Conservation (phyloP, 2,329 filamentous ascomycete species). For the Trichoderma atrobrunneum region DNA sequence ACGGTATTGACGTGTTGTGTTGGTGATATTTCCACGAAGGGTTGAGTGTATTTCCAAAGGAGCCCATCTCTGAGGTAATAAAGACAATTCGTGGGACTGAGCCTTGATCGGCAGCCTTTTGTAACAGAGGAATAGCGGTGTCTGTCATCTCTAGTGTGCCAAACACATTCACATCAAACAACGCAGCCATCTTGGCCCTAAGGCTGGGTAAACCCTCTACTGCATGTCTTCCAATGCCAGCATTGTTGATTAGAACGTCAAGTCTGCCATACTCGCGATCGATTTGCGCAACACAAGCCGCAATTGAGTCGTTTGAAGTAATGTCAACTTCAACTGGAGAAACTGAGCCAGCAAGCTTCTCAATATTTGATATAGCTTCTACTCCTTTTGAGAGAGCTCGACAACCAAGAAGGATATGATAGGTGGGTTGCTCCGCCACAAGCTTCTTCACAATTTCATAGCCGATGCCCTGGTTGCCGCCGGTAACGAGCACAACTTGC, state of each 20-base stretch:
- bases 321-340: constrained; percentile 6
- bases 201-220: not conserved
- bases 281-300: constrained; percentile 1
- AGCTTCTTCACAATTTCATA: constrained; percentile 11
- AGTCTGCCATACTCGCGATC: constrained; percentile 2
- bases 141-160: constrained; percentile 2
- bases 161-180: constrained; percentile 13
- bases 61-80: constrained; percentile 11
- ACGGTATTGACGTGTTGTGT: not conserved
- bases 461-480: constrained; percentile 10
- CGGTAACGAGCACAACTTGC: constrained; percentile 3
- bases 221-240: constrained; percentile 10
- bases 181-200: not conserved
- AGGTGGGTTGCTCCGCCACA: not conserved
- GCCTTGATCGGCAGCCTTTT: constrained; percentile 9
- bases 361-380: not conserved
- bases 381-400: not conserved
- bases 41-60: constrained; percentile 4
- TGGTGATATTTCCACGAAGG: constrained; percentile 3
- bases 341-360: not conserved
- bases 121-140: not conserved
- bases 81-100: constrained; percentile 5
- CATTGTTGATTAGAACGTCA: constrained; percentile 10
- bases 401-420: constrained; percentile 5
- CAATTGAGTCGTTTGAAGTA: constrained; percentile 7